Conservation (phyloP, 169 alveolate species). For the Eimeria maxima region DNA sequence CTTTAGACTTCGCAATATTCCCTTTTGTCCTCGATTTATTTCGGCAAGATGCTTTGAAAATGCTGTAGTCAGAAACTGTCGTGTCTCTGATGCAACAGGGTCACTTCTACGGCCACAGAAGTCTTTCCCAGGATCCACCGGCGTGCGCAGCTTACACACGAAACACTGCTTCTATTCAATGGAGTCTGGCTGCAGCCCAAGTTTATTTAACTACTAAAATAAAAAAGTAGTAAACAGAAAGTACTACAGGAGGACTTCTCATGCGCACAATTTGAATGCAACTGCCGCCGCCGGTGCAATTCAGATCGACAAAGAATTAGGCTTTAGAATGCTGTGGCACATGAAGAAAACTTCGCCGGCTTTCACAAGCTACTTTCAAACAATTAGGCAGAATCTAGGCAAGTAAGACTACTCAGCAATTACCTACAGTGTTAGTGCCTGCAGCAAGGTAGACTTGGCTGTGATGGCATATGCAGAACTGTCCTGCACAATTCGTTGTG, state of each 20-base stretch:
- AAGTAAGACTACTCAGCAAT: too few relatives aligned
- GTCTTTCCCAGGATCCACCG: not conserved
- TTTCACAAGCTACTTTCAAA: too few relatives aligned
- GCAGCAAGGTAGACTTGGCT: too few relatives aligned
- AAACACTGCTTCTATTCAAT: not conserved
- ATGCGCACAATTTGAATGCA: too few relatives aligned
- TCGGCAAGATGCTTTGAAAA: not conserved
- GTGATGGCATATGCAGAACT: too few relatives aligned
- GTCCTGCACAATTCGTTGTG: too few relatives aligned
- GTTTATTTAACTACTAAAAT: not conserved
- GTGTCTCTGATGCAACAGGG: slow-evolving; percentile 11
- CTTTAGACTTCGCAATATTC: not conserved
- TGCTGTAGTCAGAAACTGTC: not conserved
- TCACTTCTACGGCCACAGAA: not conserved
- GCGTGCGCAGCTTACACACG: not conserved
- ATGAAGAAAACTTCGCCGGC: too few relatives aligned
- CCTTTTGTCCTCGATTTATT: not conserved
- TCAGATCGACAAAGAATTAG: too few relatives aligned
- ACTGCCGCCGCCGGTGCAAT: too few relatives aligned
- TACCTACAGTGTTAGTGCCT: too few relatives aligned
- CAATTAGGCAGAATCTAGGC: too few relatives aligned
- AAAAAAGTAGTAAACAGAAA: not conserved
- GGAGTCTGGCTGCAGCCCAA: not conserved
- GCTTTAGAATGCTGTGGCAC: too few relatives aligned
- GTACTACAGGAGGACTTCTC: not conserved